These are phyloP conservation scores for Salvia splendens DNA, from an alignment of 257 asterid species.

Conservation along the genomic window DNA sequence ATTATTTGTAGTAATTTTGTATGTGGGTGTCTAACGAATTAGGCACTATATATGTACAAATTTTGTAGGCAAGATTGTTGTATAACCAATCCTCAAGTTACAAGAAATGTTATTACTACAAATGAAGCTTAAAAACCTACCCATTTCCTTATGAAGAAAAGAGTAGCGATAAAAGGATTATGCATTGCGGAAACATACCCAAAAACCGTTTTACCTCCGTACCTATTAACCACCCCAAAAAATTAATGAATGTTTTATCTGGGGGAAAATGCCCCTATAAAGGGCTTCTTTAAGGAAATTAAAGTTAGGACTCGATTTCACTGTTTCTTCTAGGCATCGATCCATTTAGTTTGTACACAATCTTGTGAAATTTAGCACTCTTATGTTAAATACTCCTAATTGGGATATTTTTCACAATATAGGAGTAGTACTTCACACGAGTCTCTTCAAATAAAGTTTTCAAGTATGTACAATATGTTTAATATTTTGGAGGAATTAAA, in stretches of 20 bases:
- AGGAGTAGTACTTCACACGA: too few species aligned
- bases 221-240: background rate
- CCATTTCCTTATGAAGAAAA: background rate
- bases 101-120: background rate
- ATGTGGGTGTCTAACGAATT: background rate
- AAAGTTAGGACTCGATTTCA: too few species aligned
- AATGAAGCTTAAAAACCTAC: background rate
- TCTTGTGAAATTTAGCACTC: too few species aligned
- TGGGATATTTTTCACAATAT: too few species aligned
- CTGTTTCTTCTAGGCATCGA: too few species aligned
- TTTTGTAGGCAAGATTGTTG: background rate
- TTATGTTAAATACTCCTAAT: too few species aligned
- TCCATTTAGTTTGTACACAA: too few species aligned
- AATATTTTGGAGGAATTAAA: background rate
- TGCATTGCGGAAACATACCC: too few species aligned
- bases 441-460: too few species aligned
- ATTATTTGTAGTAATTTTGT: background rate
- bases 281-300: background rate
- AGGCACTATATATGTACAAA: background rate
- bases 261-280: background rate
- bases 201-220: background rate
- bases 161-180: background rate
- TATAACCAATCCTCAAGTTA: conserved; percentile 3
- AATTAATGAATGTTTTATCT: background rate
- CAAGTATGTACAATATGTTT: too few species aligned